Evolutionary conservation across 176 grass and related monocot species (phyloP), one percentile per base, ranked within the genome.

Genomic region (Alopecurus myosuroides): DNA sequence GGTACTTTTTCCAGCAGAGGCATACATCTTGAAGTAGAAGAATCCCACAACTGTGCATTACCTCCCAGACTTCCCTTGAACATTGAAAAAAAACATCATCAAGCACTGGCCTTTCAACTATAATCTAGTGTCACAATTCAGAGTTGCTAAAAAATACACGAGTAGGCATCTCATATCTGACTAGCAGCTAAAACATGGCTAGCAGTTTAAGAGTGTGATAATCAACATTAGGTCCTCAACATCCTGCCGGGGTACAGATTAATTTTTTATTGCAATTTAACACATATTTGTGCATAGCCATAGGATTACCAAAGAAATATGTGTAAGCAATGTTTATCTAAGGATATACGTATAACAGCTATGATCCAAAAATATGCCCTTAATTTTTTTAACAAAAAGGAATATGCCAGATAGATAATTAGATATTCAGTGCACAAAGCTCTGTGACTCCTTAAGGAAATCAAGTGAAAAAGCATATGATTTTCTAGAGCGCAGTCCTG

Each of bases 31-130:
- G 65, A 80, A 76, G 61, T 41, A 69, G 66, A 75, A 13, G 41
- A 80, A 84, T 85, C 81, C 57, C 41, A 64, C 58, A 77, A 77
- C 31, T 53, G 78, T 75, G 51, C 53, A 18, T 39, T 57, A 78
- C 76, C 45, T 70, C 42, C 66, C 46, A 39, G 15, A 84, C 48
- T 77, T 88, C 37, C 81, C 86, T 95, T 75, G 66, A 81, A 89
- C 61, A 88, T 73, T 67, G 49, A 45, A 88, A 88, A 81, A 65
- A 79, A 79, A 23, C 33, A 64, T 64, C 65, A 82, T 48, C 71
- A 87, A 35, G 67, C 77, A 80, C 61, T 63, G 64, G 4, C 14
- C 22, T 82, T 88, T 78, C 37, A 62, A 84, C 35, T 73, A 53
- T 74, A 46, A 82, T 84, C 41, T 37, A 58, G 19, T 37, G 28